These are phyloP conservation scores for Xylaria longipes DNA, from an alignment of 495 filamentous ascomycete species.

Conservation along the genomic window DNA sequence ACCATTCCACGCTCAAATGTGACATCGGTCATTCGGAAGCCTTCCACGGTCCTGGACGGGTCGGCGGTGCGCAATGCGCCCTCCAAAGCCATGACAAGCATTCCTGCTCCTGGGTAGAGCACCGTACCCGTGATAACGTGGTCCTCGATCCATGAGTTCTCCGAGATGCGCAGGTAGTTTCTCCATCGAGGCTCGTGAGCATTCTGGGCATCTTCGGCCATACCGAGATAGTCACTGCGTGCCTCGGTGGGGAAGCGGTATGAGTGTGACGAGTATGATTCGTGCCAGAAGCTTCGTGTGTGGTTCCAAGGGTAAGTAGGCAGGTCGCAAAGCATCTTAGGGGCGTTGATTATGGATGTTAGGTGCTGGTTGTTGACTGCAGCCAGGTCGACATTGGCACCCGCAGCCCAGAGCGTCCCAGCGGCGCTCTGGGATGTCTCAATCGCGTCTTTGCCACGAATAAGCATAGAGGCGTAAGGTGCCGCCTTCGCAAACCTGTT, in stretches of 20 bases:
- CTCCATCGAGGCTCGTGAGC: conserved; percentile 50
- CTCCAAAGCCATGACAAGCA: conserved; percentile 50
- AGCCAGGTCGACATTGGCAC: conserved; percentile 47
- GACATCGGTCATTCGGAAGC: conserved; percentile 4
- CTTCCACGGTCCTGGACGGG: not conserved
- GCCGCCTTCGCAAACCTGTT: conserved; percentile 23
- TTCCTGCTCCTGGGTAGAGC: conserved; percentile 58
- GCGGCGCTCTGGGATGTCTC: conserved; percentile 38
- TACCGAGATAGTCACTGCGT: conserved; percentile 55
- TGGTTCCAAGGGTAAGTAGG: conserved; percentile 56
- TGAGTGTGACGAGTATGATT: conserved; percentile 43
- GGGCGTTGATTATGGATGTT: conserved; percentile 16
- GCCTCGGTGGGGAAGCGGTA: conserved; percentile 39
- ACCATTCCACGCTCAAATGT: not conserved
- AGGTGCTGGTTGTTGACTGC: conserved; percentile 43
- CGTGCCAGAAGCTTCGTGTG: conserved; percentile 47
- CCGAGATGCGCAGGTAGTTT: conserved; percentile 42
- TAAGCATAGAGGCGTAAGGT: conserved; percentile 37
- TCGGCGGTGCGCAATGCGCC: not conserved
- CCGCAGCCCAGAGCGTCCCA: conserved; percentile 46
- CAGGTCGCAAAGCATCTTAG: conserved; percentile 28
- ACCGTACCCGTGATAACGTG: conserved; percentile 50
- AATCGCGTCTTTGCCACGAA: conserved; percentile 40
- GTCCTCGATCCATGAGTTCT: conserved; percentile 56
- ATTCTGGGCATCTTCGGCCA: conserved; percentile 36